These are phyloP conservation scores for Kuraishia floccosa DNA, from an alignment of 805 yeast species.

Conservation along the genomic window DNA sequence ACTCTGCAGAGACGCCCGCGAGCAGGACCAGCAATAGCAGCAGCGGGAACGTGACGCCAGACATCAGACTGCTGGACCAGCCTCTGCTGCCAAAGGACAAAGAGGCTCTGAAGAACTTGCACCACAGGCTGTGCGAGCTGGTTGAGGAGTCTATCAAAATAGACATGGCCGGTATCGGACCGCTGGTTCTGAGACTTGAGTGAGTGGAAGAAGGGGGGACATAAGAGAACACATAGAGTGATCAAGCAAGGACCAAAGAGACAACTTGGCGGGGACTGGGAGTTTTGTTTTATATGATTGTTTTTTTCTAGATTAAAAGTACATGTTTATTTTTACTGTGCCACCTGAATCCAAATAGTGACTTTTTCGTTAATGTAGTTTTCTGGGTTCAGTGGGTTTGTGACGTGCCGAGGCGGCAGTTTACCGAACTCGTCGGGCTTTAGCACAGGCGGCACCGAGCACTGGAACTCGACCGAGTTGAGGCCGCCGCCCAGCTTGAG, in stretches of 20 bases:
- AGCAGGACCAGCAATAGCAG: too few species aligned
- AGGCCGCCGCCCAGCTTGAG: slow-evolving; percentile 34
- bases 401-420: slow-evolving; percentile 8
- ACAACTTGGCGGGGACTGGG: too few species aligned
- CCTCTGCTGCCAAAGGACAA: too few species aligned
- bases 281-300: too few species aligned
- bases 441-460: slow-evolving; percentile 17
- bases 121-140: neutral
- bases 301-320: neutral
- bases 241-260: too few species aligned
- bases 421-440: slow-evolving; percentile 9
- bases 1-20: too few species aligned
- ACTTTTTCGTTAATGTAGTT: slow-evolving; percentile 19
- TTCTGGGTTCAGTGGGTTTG: slow-evolving; percentile 8
- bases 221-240: too few species aligned
- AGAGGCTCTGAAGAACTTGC: neutral
- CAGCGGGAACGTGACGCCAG: too few species aligned
- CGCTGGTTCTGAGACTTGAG: too few species aligned
- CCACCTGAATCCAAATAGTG: slow-evolving; percentile 28
- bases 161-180: slow-evolving; percentile 5
- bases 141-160: slow-evolving; percentile 3
- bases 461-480: slow-evolving; percentile 28
- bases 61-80: too few species aligned
- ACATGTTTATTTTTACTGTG: slow-evolving; percentile 7
- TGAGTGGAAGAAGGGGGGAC: too few species aligned